A percentile compares a stretch with the other conserved stretches of the same genome.
These are phyloP conservation scores for Xylaria sp. DNA, from an alignment of 2,329 filamentous ascomycete species.

Conservation along the genomic window DNA sequence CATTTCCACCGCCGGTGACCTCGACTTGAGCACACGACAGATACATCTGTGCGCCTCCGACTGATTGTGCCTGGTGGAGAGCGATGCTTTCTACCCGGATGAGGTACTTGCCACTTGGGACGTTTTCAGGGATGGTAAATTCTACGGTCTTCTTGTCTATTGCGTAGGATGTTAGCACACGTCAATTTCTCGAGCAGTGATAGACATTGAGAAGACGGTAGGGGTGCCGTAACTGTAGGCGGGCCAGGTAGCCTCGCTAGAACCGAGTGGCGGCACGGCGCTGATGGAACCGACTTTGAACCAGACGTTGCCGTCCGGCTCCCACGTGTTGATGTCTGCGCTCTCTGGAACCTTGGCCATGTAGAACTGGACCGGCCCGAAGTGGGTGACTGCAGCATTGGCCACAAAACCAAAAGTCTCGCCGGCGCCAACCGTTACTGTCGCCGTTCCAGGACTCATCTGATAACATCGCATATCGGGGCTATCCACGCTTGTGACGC, in stretches of 20 bases:
- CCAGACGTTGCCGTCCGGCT: constrained; percentile 38
- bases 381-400: constrained; percentile 34
- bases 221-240: constrained; percentile 27
- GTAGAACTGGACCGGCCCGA: constrained; percentile 39
- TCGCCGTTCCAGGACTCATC: constrained; percentile 24
- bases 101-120: constrained; percentile 41
- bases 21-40: constrained; percentile 37
- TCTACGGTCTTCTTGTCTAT: constrained; percentile 32
- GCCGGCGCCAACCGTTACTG: constrained; percentile 35
- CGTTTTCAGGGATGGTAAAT: constrained; percentile 39
- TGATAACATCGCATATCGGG: constrained; percentile 40
- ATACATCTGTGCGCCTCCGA: constrained; percentile 40
- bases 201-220: neutral
- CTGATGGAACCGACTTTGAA: constrained; percentile 38
- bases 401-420: constrained; percentile 35
- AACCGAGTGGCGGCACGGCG: constrained; percentile 27
- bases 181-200: too few relatives aligned
- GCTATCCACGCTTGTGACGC: constrained; percentile 37
- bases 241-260: constrained; percentile 30
- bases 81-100: constrained; percentile 41
- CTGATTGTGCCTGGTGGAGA: constrained; percentile 37
- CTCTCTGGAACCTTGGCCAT: constrained; percentile 37
- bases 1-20: constrained; percentile 35
- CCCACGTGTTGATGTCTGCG: constrained; percentile 38
- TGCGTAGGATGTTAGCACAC: neutral